These are phyloP conservation scores for Chlorella sorokiniana DNA, from an alignment of 139 green algal species.

Conservation along the genomic window DNA sequence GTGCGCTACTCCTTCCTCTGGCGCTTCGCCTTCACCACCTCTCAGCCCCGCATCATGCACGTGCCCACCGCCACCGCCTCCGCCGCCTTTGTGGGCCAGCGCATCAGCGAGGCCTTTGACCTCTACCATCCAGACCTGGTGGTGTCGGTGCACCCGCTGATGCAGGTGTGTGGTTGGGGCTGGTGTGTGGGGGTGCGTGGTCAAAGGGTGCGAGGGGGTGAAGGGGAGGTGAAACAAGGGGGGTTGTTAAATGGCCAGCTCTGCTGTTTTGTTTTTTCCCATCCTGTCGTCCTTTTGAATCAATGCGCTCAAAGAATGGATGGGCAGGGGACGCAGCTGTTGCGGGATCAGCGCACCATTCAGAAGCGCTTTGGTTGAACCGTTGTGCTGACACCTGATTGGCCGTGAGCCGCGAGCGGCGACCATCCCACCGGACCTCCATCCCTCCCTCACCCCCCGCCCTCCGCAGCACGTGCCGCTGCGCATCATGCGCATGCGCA, in stretches of 20 bases:
- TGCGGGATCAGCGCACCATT: too few relatives aligned
- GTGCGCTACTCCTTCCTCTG: conserved; percentile 78
- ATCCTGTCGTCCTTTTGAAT: too few relatives aligned
- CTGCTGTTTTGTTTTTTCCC: too few relatives aligned
- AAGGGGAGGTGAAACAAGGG: too few relatives aligned
- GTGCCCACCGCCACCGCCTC: conserved; percentile 62
- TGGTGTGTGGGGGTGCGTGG: not conserved
- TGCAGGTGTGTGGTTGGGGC: conserved; percentile 71
- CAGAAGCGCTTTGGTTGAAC: too few relatives aligned
- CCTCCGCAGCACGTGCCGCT: conserved; percentile 88
- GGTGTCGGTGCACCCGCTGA: conserved; percentile 96
- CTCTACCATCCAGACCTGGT: conserved; percentile 79
- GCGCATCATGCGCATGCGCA: conserved; percentile 62
- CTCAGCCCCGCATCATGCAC: conserved; percentile 80
- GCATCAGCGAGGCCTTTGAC: conserved; percentile 62
- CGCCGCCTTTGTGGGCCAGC: conserved; percentile 40
- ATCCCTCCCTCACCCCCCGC: not conserved
- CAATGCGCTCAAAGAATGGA: too few relatives aligned
- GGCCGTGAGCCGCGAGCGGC: too few relatives aligned
- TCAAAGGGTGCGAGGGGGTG: not conserved
- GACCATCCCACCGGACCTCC: not conserved
- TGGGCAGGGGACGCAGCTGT: too few relatives aligned
- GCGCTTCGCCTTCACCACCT: conserved; percentile 52
- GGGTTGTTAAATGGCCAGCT: not conserved
- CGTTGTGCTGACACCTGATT: too few relatives aligned